Percentiles rank a stretch among this genome's conserved stretches.
Evolutionary conservation across 108 stramenopile species (phyloP).

Genomic region (Parietichytrium sp.): DNA sequence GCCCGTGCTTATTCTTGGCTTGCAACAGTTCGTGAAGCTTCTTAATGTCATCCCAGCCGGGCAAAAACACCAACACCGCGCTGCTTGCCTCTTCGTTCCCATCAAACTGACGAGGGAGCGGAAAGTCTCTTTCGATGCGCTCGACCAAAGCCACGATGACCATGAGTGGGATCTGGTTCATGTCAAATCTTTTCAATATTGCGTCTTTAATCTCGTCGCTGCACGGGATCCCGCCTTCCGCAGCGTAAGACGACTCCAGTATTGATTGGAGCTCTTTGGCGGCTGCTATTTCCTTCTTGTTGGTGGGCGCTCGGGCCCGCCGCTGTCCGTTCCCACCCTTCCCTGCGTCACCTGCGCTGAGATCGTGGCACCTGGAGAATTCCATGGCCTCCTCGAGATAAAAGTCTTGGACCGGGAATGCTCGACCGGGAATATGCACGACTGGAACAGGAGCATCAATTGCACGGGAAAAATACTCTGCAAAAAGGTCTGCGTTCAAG

Average conservation of each 20-base stretch:
- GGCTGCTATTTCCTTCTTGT: not conserved
- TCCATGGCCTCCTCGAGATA: conserved; percentile 77
- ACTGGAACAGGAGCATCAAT: conserved; percentile 61
- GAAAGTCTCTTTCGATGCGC: conserved; percentile 64
- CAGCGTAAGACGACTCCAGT: not conserved
- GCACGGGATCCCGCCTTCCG: not conserved
- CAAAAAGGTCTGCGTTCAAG: conserved; percentile 77
- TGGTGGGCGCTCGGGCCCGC: not conserved
- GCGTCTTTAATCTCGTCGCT: not conserved
- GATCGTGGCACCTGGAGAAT: not conserved
- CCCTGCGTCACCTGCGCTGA: conserved; percentile 37
- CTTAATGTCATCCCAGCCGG: conserved; percentile 83
- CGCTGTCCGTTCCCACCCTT: not conserved
- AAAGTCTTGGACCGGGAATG: conserved; percentile 83
- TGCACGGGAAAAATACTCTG: conserved; percentile 49
- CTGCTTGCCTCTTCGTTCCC: conserved; percentile 52
- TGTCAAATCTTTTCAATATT: not conserved
- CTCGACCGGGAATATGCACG: conserved; percentile 88
- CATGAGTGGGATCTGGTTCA: conserved; percentile 46
- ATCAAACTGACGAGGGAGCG: not conserved
- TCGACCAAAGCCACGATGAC: conserved; percentile 71
- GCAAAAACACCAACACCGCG: conserved; percentile 81
- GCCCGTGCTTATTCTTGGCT: not conserved
- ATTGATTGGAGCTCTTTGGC: not conserved
- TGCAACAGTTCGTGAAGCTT: conserved; percentile 48